Conservation (phyloP, 2,329 filamentous ascomycete genomes). For the Penicillium sp. region DNA sequence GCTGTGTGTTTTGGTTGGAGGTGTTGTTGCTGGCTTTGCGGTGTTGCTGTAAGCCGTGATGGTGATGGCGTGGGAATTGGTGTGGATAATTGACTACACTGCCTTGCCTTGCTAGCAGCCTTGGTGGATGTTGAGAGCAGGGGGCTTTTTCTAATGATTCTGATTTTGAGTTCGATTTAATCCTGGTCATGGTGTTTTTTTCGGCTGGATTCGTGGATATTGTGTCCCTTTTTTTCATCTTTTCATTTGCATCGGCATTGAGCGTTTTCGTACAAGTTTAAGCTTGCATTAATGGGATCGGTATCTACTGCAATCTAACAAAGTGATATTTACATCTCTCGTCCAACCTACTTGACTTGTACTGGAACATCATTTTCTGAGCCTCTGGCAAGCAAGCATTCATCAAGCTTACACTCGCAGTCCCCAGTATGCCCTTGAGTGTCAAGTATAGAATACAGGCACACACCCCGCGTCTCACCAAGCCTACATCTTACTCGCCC, state of each 20-base stretch:
- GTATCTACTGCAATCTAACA: constrained; percentile 4
- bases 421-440: background rate
- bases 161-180: constrained; percentile 1
- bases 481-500: constrained; percentile 27
- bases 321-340: background rate
- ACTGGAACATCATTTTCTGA: too few species aligned
- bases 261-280: constrained; percentile 19
- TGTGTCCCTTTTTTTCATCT: constrained; percentile 4
- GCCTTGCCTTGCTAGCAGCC: background rate
- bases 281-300: constrained; percentile 17
- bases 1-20: constrained; percentile 59
- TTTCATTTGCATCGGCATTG: constrained; percentile 29
- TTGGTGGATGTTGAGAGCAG: background rate
- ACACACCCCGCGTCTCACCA: too few species aligned
- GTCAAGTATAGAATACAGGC: background rate
- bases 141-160: background rate
- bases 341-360: background rate
- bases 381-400: too few species aligned
- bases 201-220: constrained; percentile 3
- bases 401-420: too few species aligned
- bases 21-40: constrained; percentile 65
- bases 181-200: constrained; percentile 5
- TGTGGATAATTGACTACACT: background rate
- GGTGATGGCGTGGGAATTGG: background rate
- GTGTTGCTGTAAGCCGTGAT: constrained; percentile 46